These are phyloP conservation scores for Chernovozyma aurita DNA, from an alignment of 1,139 yeast species.

Conservation along the genomic window DNA sequence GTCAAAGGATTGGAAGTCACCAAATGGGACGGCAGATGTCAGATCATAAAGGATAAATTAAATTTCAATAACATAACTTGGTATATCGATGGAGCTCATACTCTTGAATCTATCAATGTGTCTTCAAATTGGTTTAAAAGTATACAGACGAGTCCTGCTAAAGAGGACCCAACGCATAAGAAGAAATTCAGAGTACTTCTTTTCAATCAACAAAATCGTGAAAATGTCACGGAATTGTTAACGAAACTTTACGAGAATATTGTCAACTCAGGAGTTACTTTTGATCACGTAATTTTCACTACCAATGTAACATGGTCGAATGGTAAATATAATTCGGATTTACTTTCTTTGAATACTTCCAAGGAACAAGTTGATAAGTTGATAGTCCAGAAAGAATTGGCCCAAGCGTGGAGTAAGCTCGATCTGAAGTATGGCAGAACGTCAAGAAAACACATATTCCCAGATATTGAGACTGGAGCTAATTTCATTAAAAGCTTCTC, in stretches of 20 bases:
- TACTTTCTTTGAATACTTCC: slow-evolving; percentile 80
- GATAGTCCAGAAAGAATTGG: slow-evolving; percentile 74
- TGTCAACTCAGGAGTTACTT: slow-evolving; percentile 31
- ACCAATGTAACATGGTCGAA: slow-evolving; percentile 90
- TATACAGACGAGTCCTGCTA: slow-evolving; percentile 23
- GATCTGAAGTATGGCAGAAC: slow-evolving; percentile 32
- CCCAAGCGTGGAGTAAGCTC: slow-evolving; percentile 61
- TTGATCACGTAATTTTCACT: slow-evolving; percentile 78
- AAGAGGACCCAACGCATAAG: slow-evolving; percentile 1
- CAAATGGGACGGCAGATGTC: slow-evolving; percentile 95
- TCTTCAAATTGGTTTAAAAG: slow-evolving; percentile 75
- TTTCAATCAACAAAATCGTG: slow-evolving; percentile 93
- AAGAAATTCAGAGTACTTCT: slow-evolving; percentile 45
- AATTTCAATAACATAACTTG: slow-evolving; percentile 53
- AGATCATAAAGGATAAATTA: slow-evolving; percentile 46
- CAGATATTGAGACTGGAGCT: slow-evolving; percentile 74
- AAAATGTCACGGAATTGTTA: slow-evolving; percentile 63
- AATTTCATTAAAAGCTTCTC: slow-evolving; percentile 46
- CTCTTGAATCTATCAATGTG: slow-evolving; percentile 76
- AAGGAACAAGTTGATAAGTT: slow-evolving; percentile 72
- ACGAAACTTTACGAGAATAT: slow-evolving; percentile 42
- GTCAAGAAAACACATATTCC: slow-evolving; percentile 50
- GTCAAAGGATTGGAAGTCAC: slow-evolving; percentile 63
- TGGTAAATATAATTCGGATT: slow-evolving; percentile 76
- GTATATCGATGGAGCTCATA: slow-evolving; percentile 96